A percentile compares a stretch with the other conserved stretches of the same genome.
phyloP scores from a whole-genome alignment of 176 grass and related monocot species.

The Bonia amplexicaulis region DNA sequence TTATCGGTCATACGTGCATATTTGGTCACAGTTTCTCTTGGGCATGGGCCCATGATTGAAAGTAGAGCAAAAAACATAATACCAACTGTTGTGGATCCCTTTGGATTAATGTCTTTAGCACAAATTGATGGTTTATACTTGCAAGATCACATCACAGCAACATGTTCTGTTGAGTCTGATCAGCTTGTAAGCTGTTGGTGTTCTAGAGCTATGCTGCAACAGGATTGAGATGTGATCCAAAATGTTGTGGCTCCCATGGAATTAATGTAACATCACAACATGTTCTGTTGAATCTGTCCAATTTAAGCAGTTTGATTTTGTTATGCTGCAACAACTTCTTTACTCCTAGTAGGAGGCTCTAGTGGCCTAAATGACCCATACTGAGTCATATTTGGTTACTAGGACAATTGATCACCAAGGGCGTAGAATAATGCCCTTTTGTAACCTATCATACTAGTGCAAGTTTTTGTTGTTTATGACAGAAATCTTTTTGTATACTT shows the following conservation, averaged over 20 bases:
- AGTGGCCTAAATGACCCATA: neutral
- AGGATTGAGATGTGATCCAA: neutral
- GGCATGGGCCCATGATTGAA: neutral
- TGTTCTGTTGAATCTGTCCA: neutral
- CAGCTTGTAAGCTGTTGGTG: neutral
- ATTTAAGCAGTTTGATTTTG: constrained; percentile 4
- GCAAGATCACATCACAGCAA: neutral
- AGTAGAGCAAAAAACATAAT: constrained; percentile 1
- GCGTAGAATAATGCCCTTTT: constrained; percentile 5
- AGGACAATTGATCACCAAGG: neutral
- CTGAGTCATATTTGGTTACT: neutral
- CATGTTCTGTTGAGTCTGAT: neutral
- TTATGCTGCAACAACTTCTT: neutral
- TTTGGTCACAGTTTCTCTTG: neutral
- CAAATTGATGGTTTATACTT: neutral
- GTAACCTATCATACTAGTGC: neutral
- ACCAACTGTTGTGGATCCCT: neutral
- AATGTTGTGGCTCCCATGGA: neutral
- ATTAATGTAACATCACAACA: neutral
- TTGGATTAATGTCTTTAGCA: neutral
- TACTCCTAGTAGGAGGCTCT: neutral
- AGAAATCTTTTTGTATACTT: constrained; percentile 18
- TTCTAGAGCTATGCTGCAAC: neutral
- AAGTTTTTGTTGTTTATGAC: constrained; percentile 11
- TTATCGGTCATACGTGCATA: neutral